A percentile compares a stretch with the other conserved stretches of the same genome.
phyloP scores from a whole-genome alignment of 768 basidiomycete species.

The Leccinum ochraceum region DNA sequence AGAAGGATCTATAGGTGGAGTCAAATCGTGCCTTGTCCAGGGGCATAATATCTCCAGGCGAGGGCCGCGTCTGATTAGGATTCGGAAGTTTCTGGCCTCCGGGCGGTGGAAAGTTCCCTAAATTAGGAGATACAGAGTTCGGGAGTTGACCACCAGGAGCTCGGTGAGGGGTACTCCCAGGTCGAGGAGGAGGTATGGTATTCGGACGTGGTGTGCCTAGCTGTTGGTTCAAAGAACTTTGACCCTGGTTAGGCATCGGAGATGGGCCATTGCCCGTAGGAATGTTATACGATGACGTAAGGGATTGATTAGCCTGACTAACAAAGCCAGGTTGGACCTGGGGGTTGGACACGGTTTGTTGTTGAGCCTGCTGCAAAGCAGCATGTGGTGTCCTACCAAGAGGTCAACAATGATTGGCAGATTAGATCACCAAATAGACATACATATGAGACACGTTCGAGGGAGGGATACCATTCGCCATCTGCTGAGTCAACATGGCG shows the following conservation, averaged over 20 bases:
- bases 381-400: conserved; percentile 20
- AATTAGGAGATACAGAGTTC: conserved; percentile 37
- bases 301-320: conserved; percentile 17
- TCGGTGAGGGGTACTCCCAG: conserved; percentile 41
- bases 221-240: conserved; percentile 27
- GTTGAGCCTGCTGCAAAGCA: conserved; percentile 22
- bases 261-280: conserved; percentile 19
- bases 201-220: conserved; percentile 32
- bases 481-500: conserved; percentile 25
- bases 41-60: conserved; percentile 29
- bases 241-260: conserved; percentile 24
- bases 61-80: conserved; percentile 20
- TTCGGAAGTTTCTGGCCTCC: conserved; percentile 26
- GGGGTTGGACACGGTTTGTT: conserved; percentile 9
- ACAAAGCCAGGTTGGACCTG: conserved; percentile 26
- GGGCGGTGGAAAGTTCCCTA: conserved; percentile 27
- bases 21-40: conserved; percentile 57
- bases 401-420: conserved; percentile 8
- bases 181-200: conserved; percentile 40
- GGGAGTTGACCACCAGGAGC: conserved; percentile 31
- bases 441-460: conserved; percentile 37
- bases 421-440: conserved; percentile 12
- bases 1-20: conserved; percentile 48
- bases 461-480: conserved; percentile 25
- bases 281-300: conserved; percentile 21